phyloP scores from a whole-genome alignment of 805 yeast genomes.

The Wickerhamomyces bisporus region DNA sequence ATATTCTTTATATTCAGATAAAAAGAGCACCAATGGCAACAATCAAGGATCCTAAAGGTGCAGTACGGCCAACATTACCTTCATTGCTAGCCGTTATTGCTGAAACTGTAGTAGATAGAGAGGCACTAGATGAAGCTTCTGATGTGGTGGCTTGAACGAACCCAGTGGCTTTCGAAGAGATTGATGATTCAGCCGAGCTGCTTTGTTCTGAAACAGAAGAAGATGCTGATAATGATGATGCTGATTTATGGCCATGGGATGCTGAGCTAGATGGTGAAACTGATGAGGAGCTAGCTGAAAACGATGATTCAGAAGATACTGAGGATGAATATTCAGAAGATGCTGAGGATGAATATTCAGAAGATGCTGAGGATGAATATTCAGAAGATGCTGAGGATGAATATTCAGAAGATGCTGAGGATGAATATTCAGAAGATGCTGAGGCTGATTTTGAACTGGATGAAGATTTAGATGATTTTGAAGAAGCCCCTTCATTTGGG shows the following conservation, averaged over 20 bases:
- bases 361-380: slow-evolving; percentile 5
- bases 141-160: neutral
- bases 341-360: slow-evolving; percentile 9
- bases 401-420: no score
- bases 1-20: no score
- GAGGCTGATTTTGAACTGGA: slow-evolving; percentile 6
- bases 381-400: slow-evolving; percentile 15
- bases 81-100: neutral
- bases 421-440: no score
- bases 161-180: no score
- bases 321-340: slow-evolving; percentile 5
- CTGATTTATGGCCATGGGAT: no score
- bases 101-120: no score
- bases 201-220: neutral
- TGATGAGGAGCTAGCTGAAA: slow-evolving; percentile 16
- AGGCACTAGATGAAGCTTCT: neutral
- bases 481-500: slow-evolving; percentile 24
- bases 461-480: slow-evolving; percentile 6
- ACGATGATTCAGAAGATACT: slow-evolving; percentile 11
- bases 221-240: neutral
- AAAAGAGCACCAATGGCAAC: neutral
- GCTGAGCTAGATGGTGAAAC: neutral
- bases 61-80: neutral
- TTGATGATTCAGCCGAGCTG: neutral
- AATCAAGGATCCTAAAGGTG: neutral